A percentile compares a stretch with the other conserved stretches of the same genome.
These are phyloP conservation scores for Hagleromyces aurorensis DNA, from an alignment of 805 yeast genomes.

Conservation along the genomic window DNA sequence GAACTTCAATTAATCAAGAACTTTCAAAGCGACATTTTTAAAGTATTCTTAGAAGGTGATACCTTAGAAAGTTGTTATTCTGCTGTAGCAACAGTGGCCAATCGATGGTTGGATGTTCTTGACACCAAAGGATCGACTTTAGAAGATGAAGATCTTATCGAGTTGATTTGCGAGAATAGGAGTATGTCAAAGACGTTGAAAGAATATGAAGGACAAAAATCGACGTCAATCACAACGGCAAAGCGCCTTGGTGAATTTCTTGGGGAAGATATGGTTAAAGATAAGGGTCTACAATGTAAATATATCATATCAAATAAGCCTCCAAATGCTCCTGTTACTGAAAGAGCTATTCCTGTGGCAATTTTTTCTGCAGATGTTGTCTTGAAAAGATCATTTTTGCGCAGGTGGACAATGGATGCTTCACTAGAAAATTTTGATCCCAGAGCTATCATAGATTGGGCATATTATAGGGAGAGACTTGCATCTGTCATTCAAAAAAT, in stretches of 20 bases:
- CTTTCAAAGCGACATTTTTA: slow-evolving; percentile 91
- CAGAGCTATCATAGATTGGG: slow-evolving; percentile 87
- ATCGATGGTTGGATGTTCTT: slow-evolving; percentile 90
- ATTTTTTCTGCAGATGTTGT: slow-evolving; percentile 77
- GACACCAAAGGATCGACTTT: slow-evolving; percentile 80
- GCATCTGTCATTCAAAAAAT: slow-evolving; percentile 92
- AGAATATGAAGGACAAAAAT: slow-evolving; percentile 85
- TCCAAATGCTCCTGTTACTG: slow-evolving; percentile 81
- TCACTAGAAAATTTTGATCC: slow-evolving; percentile 77
- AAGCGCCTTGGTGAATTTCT: slow-evolving; percentile 85
- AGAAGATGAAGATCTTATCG: slow-evolving; percentile 91
- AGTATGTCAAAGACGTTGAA: slow-evolving; percentile 87
- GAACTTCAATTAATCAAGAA: slow-evolving; percentile 88
- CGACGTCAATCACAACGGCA: slow-evolving; percentile 95
- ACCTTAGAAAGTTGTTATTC: slow-evolving; percentile 72
- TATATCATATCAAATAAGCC: slow-evolving; percentile 86
- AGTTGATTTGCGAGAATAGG: slow-evolving; percentile 90
- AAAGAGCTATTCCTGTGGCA: slow-evolving; percentile 93
- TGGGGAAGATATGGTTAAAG: slow-evolving; percentile 95
- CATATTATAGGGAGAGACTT: slow-evolving; percentile 79
- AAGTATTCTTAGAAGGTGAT: slow-evolving; percentile 79
- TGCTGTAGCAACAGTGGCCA: slow-evolving; percentile 88
- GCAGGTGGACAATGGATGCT: slow-evolving; percentile 83
- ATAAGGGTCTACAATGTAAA: slow-evolving; percentile 91
- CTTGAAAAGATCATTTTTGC: slow-evolving; percentile 63